phyloP scores from a whole-genome alignment of 805 yeast genomes.

The Suhomyces faveliae region DNA sequence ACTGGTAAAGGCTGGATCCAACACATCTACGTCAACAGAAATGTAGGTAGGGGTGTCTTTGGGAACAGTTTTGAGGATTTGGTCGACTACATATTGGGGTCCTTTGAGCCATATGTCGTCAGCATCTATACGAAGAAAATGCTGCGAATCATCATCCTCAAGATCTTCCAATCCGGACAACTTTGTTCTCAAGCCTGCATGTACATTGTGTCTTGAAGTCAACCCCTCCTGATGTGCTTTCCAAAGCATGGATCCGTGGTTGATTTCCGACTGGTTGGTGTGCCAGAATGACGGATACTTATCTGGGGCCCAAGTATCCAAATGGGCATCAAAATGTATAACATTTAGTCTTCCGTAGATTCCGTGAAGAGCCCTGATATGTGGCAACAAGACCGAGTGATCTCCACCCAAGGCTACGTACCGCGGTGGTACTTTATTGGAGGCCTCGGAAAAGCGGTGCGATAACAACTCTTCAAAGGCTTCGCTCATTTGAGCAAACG shows the following conservation, averaged over 20 bases:
- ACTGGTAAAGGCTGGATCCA: constrained; percentile 57
- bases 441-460: constrained; percentile 26
- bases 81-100: constrained; percentile 53
- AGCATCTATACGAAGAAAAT: constrained; percentile 66
- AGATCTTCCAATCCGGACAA: constrained; percentile 61
- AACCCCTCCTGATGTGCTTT: constrained; percentile 71
- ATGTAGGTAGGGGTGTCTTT: constrained; percentile 67
- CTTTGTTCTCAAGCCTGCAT: constrained; percentile 76
- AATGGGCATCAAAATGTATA: constrained; percentile 82
- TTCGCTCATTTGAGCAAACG: constrained; percentile 52
- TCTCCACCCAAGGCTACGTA: constrained; percentile 80
- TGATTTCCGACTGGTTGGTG: constrained; percentile 57
- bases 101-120: constrained; percentile 76
- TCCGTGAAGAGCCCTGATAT: constrained; percentile 59
- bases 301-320: constrained; percentile 78
- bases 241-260: constrained; percentile 89
- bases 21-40: constrained; percentile 71
- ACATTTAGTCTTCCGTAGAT: constrained; percentile 68
- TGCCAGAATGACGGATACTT: constrained; percentile 65
- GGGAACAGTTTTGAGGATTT: constrained; percentile 56
- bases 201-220: constrained; percentile 57
- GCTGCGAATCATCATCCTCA: constrained; percentile 67
- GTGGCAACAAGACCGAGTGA: constrained; percentile 74
- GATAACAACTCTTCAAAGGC: constrained; percentile 58
- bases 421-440: constrained; percentile 47